These are phyloP conservation scores for Phragmites australis DNA, from an alignment of 176 grass and related monocot species.

Conservation along the genomic window DNA sequence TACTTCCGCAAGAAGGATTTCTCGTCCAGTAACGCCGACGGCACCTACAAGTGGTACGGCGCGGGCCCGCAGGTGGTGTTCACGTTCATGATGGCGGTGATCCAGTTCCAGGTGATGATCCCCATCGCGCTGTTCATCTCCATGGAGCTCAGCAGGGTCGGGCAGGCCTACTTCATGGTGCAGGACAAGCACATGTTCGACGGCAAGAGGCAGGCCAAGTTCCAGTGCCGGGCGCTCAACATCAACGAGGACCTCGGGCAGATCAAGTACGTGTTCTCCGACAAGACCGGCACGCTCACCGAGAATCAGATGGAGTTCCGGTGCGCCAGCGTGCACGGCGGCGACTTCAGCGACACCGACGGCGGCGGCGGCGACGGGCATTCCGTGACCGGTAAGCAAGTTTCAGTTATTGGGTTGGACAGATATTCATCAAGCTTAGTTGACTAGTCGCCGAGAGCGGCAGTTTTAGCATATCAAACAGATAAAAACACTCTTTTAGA, in stretches of 20 bases:
- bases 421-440: neutral
- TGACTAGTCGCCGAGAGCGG: neutral
- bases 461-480: slow-evolving; percentile 4
- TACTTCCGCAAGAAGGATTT: slow-evolving; percentile 71
- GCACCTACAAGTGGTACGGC: slow-evolving; percentile 76
- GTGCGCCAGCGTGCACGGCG: slow-evolving; percentile 68
- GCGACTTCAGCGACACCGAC: slow-evolving; percentile 52
- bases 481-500: neutral
- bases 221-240: slow-evolving; percentile 96
- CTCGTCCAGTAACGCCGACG: neutral
- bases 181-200: slow-evolving; percentile 77
- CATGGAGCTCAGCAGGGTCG: slow-evolving; percentile 82
- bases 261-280: slow-evolving; percentile 97
- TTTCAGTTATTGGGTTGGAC: neutral
- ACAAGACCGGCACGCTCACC: slow-evolving; percentile 93
- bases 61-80: slow-evolving; percentile 59
- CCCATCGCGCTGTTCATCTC: slow-evolving; percentile 92
- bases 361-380: slow-evolving; percentile 13
- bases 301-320: slow-evolving; percentile 96
- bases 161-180: slow-evolving; percentile 96
- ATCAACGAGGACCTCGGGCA: slow-evolving; percentile 99
- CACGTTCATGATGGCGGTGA: slow-evolving; percentile 78
- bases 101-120: slow-evolving; percentile 86
- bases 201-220: slow-evolving; percentile 47
- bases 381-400: slow-evolving; percentile 42